Base-by-base conservation (phyloP, 106 monocot species). In the Acanthochlamys bracteata region DNA sequence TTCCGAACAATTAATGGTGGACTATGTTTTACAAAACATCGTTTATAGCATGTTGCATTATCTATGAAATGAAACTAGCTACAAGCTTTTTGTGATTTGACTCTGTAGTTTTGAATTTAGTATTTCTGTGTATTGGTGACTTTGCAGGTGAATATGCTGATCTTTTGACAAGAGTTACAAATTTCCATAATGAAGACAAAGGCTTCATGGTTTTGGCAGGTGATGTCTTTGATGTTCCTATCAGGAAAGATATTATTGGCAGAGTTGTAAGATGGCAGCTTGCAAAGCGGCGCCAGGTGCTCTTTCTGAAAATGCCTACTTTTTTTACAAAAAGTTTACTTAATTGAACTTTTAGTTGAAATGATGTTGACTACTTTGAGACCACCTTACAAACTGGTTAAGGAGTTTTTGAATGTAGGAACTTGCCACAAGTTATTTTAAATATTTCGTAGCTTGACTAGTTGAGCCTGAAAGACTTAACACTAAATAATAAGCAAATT, bases 201-300 rank as follows among this genome's bases (percentile, higher is more conserved):
- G 73, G 79, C 22, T 69, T 69, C 53, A 79, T 74, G 73, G 64
- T 79, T 58, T 73, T 79, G 64, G 79, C 73, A 20, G 79, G 79
- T 57, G 79, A 79, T 69, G 79, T 79, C 26, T 79, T 79, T 79
- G 73, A 79, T 69, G 79, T 79, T 10, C 79, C 79, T 7, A 79
- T 79, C 43, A 79, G 79, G 55, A 79, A 79, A 27, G 79, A 79
- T 60, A 69, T 79, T 12, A 59, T 79, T 63, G 73, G 73, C 24
- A 53, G 71, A 6, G 79, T 79, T 59, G 79, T 79, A 25, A 68
- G 79, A 17, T 79, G 79, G 79, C 79, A 73, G 57, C 79, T 79
- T 53, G 79, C 79, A 39, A 79, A 79, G 41, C 63, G 79, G 12
- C 79, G 73, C n/a, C 79, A 79, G 73, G 79, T 79, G 59, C 19